Evolutionary conservation across 2,329 filamentous ascomycete genomes (phyloP), one percentile per base, ranked within the genome.

Genomic region (Chlorencoelia australis): DNA sequence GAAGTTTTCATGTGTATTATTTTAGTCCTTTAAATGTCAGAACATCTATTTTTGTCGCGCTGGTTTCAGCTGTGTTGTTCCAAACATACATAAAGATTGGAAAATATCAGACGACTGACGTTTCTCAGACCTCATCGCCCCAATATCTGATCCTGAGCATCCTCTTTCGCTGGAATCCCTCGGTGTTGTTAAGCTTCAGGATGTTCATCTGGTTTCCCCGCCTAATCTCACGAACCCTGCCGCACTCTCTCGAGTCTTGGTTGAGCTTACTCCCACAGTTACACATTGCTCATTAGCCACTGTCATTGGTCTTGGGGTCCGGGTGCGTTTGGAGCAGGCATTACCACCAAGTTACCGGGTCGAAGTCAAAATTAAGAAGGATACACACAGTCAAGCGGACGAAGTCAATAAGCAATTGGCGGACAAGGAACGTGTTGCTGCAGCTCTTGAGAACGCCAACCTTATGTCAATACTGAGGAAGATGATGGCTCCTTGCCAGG

Each of bases 201-300:
- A 98, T 60, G 95, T 98, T 51, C 71, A 75, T 52, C 85, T 98
- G 49, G 68, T 67, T 29, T 71, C 81, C 5, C 70, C 79, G n/a
- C 72, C 71, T 22, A 65, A 66, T 42, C 66, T 66, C 22, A 71
- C 63, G 18, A 63, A 65, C 37, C 61, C 66, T 11, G 63, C 67
- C 63, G 76, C 55, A 55, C 73, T 72, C 65, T 87, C 67, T 63
- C 79, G 68, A 25, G 86, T 96, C 22, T 72, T 80, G 3, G 86
- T 98, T 28, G 75, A 94, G 53, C 81, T 98, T 49, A 98, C 91
- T 8, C 91, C 91, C 7, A 98, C 91, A 17, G 91, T 96, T 55
- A 93, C 89, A 11, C 91, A 96, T 62, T 98, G 91, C 66, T 94
- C 85, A 33, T 73, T 98, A 26, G 91, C 91, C 20, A 98, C 91